A percentile compares a stretch with the other conserved stretches of the same genome.
Conservation (phyloP, 768 basidiomycete genomes). For the Podaxis pistillaris region DNA sequence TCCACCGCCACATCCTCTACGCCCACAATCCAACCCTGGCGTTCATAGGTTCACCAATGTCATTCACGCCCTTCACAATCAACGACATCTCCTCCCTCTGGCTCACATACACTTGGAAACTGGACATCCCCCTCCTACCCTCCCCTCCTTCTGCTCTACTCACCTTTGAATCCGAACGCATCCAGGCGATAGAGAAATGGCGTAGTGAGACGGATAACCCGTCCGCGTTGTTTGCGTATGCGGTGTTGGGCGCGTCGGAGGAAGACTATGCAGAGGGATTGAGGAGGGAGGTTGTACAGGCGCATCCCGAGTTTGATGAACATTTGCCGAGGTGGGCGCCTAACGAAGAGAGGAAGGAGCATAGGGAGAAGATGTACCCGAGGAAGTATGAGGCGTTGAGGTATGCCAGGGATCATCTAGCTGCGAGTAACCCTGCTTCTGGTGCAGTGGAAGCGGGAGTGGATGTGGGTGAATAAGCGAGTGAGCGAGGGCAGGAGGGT, state of each 20-base stretch:
- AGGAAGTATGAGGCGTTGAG: constrained; percentile 32
- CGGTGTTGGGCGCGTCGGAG: constrained; percentile 33
- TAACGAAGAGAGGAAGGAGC: constrained; percentile 25
- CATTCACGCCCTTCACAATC: constrained; percentile 47
- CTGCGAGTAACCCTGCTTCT: too few species aligned
- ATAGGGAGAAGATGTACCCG: constrained; percentile 35
- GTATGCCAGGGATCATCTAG: constrained; percentile 22
- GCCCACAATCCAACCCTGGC: constrained; percentile 45
- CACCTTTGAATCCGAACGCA: constrained; percentile 34
- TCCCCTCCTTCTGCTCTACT: constrained; percentile 30
- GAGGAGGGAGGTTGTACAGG: constrained; percentile 31
- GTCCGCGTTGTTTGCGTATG: constrained; percentile 35
- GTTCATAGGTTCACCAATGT: constrained; percentile 41
- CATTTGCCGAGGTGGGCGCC: constrained; percentile 34
- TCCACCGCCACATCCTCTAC: constrained; percentile 46
- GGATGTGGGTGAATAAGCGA: not conserved
- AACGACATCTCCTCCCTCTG: constrained; percentile 50
- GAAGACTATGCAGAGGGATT: constrained; percentile 34
- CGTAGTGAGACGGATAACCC: constrained; percentile 22
- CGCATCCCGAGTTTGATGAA: constrained; percentile 26
- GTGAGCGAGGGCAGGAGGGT: too few species aligned
- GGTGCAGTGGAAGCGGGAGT: not conserved
- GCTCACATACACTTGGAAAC: constrained; percentile 42
- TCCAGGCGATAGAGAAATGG: constrained; percentile 26
- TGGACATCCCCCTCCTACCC: constrained; percentile 33